A percentile compares a stretch with the other conserved stretches of the same genome.
phyloP scores from a whole-genome alignment of 192 early-diverging fungal species.

The Coemansia sp. region DNA sequence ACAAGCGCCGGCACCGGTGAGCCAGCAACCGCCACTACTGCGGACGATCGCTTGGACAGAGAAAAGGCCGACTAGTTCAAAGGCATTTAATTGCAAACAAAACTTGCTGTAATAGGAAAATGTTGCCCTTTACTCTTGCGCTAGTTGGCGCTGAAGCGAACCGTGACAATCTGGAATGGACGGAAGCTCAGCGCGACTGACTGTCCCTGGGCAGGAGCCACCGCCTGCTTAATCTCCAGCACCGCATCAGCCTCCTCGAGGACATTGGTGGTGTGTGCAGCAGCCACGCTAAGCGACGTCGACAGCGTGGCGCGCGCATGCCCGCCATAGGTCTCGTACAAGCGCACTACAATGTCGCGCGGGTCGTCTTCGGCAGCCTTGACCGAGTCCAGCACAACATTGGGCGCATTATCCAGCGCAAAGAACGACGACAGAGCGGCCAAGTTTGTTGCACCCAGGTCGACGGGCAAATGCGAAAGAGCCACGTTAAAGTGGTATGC shows the following conservation, averaged over 20 bases:
- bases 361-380: slow-evolving; percentile 83
- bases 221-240: neutral
- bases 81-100: neutral
- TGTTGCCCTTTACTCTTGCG: neutral
- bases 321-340: slow-evolving; percentile 94
- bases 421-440: slow-evolving; percentile 10
- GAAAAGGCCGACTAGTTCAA: neutral
- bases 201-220: neutral
- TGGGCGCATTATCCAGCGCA: slow-evolving; percentile 43
- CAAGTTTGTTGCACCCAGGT: neutral
- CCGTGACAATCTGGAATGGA: slow-evolving; percentile 44
- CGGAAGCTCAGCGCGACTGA: slow-evolving; percentile 22
- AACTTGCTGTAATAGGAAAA: neutral
- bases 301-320: slow-evolving; percentile 35
- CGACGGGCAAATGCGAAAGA: slow-evolving; percentile 55
- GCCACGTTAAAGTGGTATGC: slow-evolving; percentile 93
- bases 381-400: slow-evolving; percentile 89
- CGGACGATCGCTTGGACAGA: neutral
- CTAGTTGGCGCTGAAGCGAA: slow-evolving; percentile 7
- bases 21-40: neutral
- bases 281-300: slow-evolving; percentile 13
- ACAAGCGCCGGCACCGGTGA: neutral
- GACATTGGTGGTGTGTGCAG: slow-evolving; percentile 35
- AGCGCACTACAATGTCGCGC: slow-evolving; percentile 73
- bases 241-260: slow-evolving; percentile 28